Percentiles rank a stretch among this genome's conserved stretches.
Evolutionary conservation across 345 rosid genomes (phyloP).

Genomic region (Sonneratia alba): DNA sequence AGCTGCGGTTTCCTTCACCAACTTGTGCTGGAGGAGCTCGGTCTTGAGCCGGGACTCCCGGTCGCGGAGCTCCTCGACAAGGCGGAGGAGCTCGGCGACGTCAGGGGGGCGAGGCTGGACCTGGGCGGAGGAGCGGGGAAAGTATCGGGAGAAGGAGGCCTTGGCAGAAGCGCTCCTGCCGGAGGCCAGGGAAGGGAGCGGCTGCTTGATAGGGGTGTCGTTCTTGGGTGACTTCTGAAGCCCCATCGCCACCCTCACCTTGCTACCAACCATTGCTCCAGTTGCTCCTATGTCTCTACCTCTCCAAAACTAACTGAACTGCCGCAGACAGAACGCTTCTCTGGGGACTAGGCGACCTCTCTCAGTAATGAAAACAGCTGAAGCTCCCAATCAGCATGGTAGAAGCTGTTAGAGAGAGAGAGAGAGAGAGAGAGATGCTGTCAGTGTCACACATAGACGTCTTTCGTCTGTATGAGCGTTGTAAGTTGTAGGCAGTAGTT

Average conservation of each 20-base stretch:
- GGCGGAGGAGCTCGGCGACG: constrained; percentile 56
- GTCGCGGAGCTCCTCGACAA: constrained; percentile 74
- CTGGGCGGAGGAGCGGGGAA: constrained; percentile 94
- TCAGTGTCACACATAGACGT: too few species aligned
- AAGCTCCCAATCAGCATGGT: not conserved
- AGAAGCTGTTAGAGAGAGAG: not conserved
- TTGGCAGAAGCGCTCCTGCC: constrained; percentile 14
- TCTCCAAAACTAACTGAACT: too few species aligned
- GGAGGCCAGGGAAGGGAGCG: constrained; percentile 28
- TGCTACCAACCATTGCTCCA: constrained; percentile 70
- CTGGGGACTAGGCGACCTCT: not conserved
- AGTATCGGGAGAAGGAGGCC: constrained; percentile 58
- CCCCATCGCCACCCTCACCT: constrained; percentile 78
- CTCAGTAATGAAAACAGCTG: too few species aligned
- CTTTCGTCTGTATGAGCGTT: not conserved
- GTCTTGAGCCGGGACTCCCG: constrained; percentile 62
- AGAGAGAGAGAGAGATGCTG: not conserved
- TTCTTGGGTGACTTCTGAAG: constrained; percentile 57
- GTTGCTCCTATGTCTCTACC: not conserved
- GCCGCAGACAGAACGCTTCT: too few species aligned
- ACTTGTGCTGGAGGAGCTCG: constrained; percentile 63
- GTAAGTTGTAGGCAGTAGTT: not conserved
- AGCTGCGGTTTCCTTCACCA: constrained; percentile 62
- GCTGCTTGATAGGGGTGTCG: constrained; percentile 26
- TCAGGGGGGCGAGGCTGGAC: constrained; percentile 89